Evolutionary conservation across 1,284 basidiomycete species (phyloP), one percentile per base, ranked within the genome.

Genomic region (Quambalaria eucalypti): DNA sequence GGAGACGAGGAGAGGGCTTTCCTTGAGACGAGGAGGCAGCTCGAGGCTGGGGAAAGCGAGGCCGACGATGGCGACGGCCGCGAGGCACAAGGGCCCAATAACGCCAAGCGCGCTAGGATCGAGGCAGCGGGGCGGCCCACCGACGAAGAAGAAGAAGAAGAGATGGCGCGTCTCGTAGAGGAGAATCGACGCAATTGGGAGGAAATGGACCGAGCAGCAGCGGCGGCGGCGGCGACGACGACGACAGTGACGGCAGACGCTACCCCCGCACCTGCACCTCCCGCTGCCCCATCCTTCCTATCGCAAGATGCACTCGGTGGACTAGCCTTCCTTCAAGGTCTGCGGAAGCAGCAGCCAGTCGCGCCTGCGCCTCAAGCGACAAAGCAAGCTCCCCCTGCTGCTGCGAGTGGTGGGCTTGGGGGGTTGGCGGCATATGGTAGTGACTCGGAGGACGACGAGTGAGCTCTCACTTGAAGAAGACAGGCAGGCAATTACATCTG

Each of bases 151-250:
- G 52, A 62, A 19, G 64, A 71, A 9, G 65, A 68, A n/a, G 70
- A 70, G 49, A 53, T 64, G 55, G 48, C 50, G 23, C 64, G 55
- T 48, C 58, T 74, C 25, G 64, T 71, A 21, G 70, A 68, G 52
- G 72, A 73, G 55, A 74, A 74, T 46, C 57, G 52, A 30, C 56
- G 65, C 0, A 66, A 61, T 6, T 74, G 72, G 72, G 63, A 56
- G 8, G 69, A 71, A 50, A 54, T 62, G n/a, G 59, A 56, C 28
- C 44, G 19, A 26, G 52, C 52, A 36, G 23, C 26, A 25, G 19
- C 30, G 30, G 5, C 48, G n/a, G 38, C 48, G 29, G 26, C 8
- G 29, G 16, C 29, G 31, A 16, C 19, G 19, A n/a, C n/a, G n/a
- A n/a, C n/a, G n/a, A n/a, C n/a, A n/a, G n/a, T n/a, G n/a, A n/a